Conservation (phyloP, 331 rosid species). For the Arachis monticola region DNA sequence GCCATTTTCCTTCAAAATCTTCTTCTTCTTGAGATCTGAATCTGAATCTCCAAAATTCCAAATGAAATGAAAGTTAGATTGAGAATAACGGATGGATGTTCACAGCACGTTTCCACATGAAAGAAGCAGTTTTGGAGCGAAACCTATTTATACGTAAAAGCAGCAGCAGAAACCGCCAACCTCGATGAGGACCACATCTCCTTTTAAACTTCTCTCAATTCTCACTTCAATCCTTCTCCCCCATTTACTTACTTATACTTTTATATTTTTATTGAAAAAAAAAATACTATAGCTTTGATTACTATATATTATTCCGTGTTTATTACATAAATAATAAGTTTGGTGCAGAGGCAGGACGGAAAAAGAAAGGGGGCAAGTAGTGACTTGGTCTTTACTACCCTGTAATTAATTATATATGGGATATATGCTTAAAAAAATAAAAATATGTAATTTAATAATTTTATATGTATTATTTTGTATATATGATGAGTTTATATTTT, state of each 20-base stretch:
- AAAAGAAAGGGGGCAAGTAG: no score
- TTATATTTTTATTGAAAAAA: no score
- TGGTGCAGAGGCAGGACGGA: no score
- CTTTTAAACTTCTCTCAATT: neutral
- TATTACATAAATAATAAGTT: no score
- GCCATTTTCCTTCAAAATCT: slow-evolving; percentile 58
- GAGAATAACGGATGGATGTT: neutral
- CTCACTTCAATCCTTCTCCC: neutral
- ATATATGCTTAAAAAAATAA: no score
- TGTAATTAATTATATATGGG: no score
- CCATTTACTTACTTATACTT: neutral
- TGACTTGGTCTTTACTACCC: no score
- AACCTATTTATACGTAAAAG: slow-evolving; percentile 38
- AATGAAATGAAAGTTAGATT: neutral
- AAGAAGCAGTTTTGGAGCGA: slow-evolving; percentile 40
- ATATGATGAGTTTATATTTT: no score
- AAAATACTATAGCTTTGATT: no score
- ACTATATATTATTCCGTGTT: no score
- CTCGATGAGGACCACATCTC: slow-evolving; percentile 50
- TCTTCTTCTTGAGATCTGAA: slow-evolving; percentile 44
- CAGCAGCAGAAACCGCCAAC: slow-evolving; percentile 71
- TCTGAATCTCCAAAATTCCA: slow-evolving; percentile 47
- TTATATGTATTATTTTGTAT: no score
- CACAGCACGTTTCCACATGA: neutral
- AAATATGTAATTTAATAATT: no score